Evolutionary conservation across 352 stramenopile species (phyloP), one percentile per base, ranked within the genome.

Genomic region (Phytophthora lateralis): DNA sequence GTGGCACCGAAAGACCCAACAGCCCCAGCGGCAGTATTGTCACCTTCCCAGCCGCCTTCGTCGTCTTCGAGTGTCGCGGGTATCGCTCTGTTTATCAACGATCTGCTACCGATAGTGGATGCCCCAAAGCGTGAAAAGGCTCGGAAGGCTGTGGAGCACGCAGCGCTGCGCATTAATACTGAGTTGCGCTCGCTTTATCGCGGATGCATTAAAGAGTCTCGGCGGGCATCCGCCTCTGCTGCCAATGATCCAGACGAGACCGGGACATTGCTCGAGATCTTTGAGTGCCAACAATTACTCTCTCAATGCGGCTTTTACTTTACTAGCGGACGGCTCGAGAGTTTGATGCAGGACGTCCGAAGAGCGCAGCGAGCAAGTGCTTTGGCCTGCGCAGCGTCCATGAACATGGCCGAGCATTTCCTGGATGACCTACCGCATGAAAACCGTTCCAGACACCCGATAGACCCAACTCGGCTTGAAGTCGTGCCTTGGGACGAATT

Each of bases 101-200:
- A 86, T 35, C 41, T 91, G 18, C 44, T 89, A 14, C 52, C 54
- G 2, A 57, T 64, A 14, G 9, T 45, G 12, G 62, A 76, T 10
- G 55, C 47, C 9, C 51, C 52, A 7, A 58, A 50, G 11, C 57
- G 60, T 17, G 75, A 84, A 20, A 82, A 85, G 26, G 67, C 78
- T 27, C 73, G 63, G 7, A 85, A 82, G 39, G 57, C 80, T 12
- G 55, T 85, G 3, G 79, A 86, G 17, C 37, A 89, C 26, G 74
- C 79, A 0, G 77, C 76, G 2, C 53, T 91, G 21, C 75, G 79
- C 2, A 64, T 88, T 30, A 89, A 89, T 53, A 89, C 78, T 8
- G 82, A 91, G 41, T 35, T 91, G 39, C 73, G 82, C 0, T 54
- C 71, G 10, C 39, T 89, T 1, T 91, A 91, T 59, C 76, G 82